Conservation (phyloP, 192 early-diverging fungal species). For the Coemansia sp. region DNA sequence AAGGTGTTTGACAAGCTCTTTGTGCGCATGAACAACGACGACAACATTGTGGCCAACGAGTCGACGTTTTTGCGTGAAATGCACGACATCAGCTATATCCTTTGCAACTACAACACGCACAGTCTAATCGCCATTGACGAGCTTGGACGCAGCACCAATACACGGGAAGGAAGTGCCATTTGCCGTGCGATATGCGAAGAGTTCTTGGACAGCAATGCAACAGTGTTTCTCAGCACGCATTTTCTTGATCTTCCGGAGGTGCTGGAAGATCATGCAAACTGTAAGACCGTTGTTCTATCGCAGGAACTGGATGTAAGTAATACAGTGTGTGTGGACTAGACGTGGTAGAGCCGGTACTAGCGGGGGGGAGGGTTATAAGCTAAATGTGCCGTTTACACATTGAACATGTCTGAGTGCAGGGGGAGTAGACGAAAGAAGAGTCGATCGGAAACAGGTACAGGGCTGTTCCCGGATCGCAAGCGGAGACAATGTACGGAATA, state of each 20-base stretch:
- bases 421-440: not conserved
- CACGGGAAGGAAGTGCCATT: slow-evolving; percentile 66
- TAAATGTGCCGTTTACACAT: no score
- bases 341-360: no score
- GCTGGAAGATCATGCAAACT: slow-evolving; percentile 58
- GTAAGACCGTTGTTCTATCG: slow-evolving; percentile 20
- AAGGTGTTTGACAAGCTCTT: slow-evolving; percentile 71
- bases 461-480: slow-evolving; percentile 21
- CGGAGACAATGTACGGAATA: slow-evolving; percentile 42
- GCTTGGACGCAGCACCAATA: slow-evolving; percentile 66
- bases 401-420: no score
- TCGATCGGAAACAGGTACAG: slow-evolving; percentile 16
- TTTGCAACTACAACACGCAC: slow-evolving; percentile 66
- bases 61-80: slow-evolving; percentile 89
- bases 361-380: no score
- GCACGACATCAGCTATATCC: slow-evolving; percentile 79
- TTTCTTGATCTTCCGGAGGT: slow-evolving; percentile 65
- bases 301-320: not conserved
- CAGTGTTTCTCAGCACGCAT: slow-evolving; percentile 77
- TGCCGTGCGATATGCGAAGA: slow-evolving; percentile 73
- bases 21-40: slow-evolving; percentile 73
- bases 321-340: not conserved
- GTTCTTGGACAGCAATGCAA: slow-evolving; percentile 57
- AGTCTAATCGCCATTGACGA: slow-evolving; percentile 89
- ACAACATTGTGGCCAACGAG: slow-evolving; percentile 58